Conservation (phyloP, 208 protist species). For the Leishmania turanica region DNA sequence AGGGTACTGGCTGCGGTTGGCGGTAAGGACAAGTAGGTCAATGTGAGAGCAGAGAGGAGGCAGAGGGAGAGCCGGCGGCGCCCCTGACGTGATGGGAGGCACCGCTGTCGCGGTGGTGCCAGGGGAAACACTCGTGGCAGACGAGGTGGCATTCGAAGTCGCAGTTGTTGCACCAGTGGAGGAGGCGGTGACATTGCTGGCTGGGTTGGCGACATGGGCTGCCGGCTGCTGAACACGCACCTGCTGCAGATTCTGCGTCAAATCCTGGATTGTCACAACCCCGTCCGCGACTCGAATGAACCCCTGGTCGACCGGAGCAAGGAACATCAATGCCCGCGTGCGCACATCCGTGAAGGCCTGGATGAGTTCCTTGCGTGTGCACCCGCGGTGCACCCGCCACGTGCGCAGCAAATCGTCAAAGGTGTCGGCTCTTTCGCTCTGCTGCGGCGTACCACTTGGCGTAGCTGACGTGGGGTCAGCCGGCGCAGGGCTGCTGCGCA, state of each 20-base stretch:
- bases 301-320: conserved; percentile 47
- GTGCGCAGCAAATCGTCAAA: conserved; percentile 31
- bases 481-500: neutral
- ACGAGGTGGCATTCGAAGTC: neutral
- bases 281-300: conserved; percentile 72
- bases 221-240: conserved; percentile 4
- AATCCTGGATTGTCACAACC: conserved; percentile 51
- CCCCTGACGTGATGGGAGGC: neutral
- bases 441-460: neutral
- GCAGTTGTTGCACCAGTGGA: neutral
- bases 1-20: conserved; percentile 40
- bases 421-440: conserved; percentile 7
- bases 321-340: conserved; percentile 58
- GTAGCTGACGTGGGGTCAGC: neutral
- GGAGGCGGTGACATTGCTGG: neutral
- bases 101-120: conserved; percentile 2
- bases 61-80: conserved; percentile 9
- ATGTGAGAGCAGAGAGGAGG: conserved; percentile 38
- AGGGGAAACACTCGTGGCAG: neutral
- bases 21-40: conserved; percentile 65
- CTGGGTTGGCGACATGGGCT: neutral
- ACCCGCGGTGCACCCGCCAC: conserved; percentile 62
- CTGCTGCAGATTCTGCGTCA: conserved; percentile 26
- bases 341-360: conserved; percentile 45
- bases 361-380: conserved; percentile 85